Percentiles rank a stretch among this genome's conserved stretches.
These are phyloP conservation scores for Chalaropsis ovoidea DNA, from an alignment of 2,329 filamentous ascomycete species.

Conservation along the genomic window DNA sequence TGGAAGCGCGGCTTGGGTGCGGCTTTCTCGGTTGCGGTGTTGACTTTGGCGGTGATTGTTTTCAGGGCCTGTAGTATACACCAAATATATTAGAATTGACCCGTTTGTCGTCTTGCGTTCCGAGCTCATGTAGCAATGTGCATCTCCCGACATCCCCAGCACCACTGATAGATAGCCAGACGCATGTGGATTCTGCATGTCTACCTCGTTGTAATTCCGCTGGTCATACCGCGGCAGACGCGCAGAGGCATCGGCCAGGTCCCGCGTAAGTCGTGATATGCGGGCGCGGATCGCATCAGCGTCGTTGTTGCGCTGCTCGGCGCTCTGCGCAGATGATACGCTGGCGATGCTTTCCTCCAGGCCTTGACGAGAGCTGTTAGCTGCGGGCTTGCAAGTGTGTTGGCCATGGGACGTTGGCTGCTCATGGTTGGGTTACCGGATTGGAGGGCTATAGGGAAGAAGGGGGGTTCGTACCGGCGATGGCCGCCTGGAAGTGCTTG, in stretches of 20 bases:
- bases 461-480: conserved; percentile 49
- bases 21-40: conserved; percentile 55
- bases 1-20: conserved; percentile 72
- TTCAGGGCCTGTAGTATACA: conserved; percentile 56
- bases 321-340: not conserved
- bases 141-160: not conserved
- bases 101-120: no score
- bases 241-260: conserved; percentile 72
- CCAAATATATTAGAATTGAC: not conserved
- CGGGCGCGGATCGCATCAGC: conserved; percentile 69
- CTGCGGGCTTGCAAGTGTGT: no score
- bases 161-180: not conserved
- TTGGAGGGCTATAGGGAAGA: no score
- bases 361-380: conserved; percentile 38
- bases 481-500: conserved; percentile 67
- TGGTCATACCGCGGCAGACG: conserved; percentile 85
- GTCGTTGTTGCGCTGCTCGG: conserved; percentile 63
- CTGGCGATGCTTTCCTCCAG: conserved; percentile 52
- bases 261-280: conserved; percentile 70
- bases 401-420: not conserved
- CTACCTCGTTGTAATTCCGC: conserved; percentile 69
- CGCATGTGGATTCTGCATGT: not conserved
- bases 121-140: not conserved
- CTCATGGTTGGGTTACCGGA: not conserved
- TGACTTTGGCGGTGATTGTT: conserved; percentile 65